Evolutionary conservation across 2,329 filamentous ascomycete species (phyloP), one percentile per base, ranked within the genome.

Genomic region (Anisogramma anomala): DNA sequence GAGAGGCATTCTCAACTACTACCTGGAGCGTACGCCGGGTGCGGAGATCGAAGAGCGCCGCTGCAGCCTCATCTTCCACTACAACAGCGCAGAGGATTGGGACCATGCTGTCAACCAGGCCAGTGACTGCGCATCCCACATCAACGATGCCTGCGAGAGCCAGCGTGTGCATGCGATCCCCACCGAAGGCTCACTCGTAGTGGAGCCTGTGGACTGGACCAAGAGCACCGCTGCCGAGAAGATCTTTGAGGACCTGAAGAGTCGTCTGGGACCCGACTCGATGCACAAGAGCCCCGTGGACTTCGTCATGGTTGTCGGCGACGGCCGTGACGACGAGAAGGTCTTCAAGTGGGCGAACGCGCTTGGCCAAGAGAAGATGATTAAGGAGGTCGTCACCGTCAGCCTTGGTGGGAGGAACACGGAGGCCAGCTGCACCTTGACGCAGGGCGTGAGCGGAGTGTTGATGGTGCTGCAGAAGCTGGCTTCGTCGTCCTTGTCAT

Each of bases 311-410:
- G 84, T 94, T 6, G 76, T 88, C 25, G 89, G 89, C 27, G 88
- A 95, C 55, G 86, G 88, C 31, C 79, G 89, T 23, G 89, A 95
- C 52, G 91, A 96, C 50, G 89, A 96, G 57, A 82, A 85, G 52
- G 82, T 94, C 15, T 96, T 94, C 65, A 80, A 80, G 48, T 96
- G 91, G 89, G 91, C 89, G 14, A 94, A 95, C 62, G 70, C 76
- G 36, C 65, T 94, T 9, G 69, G 70, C 17, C 68, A 72, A 3
- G 63, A 71, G 7, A 70, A 72, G 14, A 63, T 64, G 2, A 70
- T 87, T 32, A 63, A 77, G 36, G 71, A 85, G 41, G 84, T 91
- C 3, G 78, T 82, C 47, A 94, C 88, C 2, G 87, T 94, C 17
- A 93, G 84, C 49, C 67, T 96, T 26, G 87, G 88, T 37, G 84